phyloP scores from a whole-genome alignment of 805 yeast species.

The Schwanniomyces polymorphus region DNA sequence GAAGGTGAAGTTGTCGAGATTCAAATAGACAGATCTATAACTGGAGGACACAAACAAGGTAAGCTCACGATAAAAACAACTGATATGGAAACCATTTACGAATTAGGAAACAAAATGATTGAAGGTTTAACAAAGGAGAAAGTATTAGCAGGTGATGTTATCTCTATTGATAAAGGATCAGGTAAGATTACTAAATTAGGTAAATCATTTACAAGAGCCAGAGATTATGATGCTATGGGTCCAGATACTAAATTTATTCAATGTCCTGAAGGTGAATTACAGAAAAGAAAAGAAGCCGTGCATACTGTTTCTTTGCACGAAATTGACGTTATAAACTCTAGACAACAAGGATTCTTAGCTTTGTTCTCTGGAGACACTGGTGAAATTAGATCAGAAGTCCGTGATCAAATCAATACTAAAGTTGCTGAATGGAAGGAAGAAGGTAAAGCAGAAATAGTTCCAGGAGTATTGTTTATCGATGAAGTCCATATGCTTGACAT shows the following conservation, averaged over 20 bases:
- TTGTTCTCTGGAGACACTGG: slow-evolving; percentile 96
- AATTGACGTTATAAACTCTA: slow-evolving; percentile 94
- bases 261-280: slow-evolving; percentile 98
- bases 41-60: slow-evolving; percentile 98
- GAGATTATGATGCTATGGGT: slow-evolving; percentile 98
- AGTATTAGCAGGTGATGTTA: slow-evolving; percentile 95
- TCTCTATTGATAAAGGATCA: slow-evolving; percentile 90
- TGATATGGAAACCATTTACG: slow-evolving; percentile 98
- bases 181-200: slow-evolving; percentile 95
- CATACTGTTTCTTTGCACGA: slow-evolving; percentile 98
- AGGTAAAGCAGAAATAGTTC: slow-evolving; percentile 96
- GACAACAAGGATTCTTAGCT: slow-evolving; percentile 97
- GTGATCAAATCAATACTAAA: slow-evolving; percentile 94
- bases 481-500: slow-evolving; percentile 98
- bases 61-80: slow-evolving; percentile 96
- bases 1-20: slow-evolving; percentile 99
- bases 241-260: slow-evolving; percentile 97
- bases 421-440: slow-evolving; percentile 99
- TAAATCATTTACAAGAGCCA: slow-evolving; percentile 90
- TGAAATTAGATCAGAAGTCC: slow-evolving; percentile 91
- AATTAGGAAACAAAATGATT: slow-evolving; percentile 90
- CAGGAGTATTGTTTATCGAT: slow-evolving; percentile 96
- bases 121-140: slow-evolving; percentile 93
- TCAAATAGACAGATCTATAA: slow-evolving; percentile 87
- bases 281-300: slow-evolving; percentile 90